Conservation (phyloP, 306 rosid species). For the Senna tora region DNA sequence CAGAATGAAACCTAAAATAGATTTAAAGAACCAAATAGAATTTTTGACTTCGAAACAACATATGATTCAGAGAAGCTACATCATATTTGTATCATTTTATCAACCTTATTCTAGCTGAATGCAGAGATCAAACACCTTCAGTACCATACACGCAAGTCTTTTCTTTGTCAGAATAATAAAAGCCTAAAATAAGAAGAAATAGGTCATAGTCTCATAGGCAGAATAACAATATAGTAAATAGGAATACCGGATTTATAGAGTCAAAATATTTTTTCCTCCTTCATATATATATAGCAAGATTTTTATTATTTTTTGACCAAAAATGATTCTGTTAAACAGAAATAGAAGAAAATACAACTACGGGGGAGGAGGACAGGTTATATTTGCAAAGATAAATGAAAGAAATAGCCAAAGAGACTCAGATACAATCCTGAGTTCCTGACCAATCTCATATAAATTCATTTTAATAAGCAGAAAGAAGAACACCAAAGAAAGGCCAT, state of each 20-base stretch:
- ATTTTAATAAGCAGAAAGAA: background rate
- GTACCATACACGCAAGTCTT: background rate
- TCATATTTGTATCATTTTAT: constrained; percentile 6
- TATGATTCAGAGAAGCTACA: background rate
- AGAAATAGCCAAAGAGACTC: background rate
- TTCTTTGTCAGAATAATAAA: background rate
- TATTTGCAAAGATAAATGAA: background rate
- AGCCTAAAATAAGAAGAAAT: background rate
- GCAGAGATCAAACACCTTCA: background rate
- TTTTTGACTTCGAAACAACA: too few species aligned
- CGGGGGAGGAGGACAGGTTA: too few species aligned
- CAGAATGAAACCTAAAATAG: too few species aligned
- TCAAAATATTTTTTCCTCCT: background rate
- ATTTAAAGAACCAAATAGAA: too few species aligned
- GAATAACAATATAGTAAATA: background rate
- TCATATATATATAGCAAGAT: constrained; percentile 7
- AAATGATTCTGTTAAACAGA: background rate
- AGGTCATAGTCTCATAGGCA: background rate
- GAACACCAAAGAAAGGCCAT: background rate
- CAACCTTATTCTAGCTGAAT: constrained; percentile 1
- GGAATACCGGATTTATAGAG: background rate
- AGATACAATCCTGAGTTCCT: background rate
- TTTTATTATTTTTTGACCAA: background rate
- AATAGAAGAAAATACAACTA: background rate
- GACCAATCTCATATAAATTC: background rate